Evolutionary conservation across 2,329 filamentous ascomycete species (phyloP), one percentile per base, ranked within the genome.

Genomic region (Alternaria gaisen): DNA sequence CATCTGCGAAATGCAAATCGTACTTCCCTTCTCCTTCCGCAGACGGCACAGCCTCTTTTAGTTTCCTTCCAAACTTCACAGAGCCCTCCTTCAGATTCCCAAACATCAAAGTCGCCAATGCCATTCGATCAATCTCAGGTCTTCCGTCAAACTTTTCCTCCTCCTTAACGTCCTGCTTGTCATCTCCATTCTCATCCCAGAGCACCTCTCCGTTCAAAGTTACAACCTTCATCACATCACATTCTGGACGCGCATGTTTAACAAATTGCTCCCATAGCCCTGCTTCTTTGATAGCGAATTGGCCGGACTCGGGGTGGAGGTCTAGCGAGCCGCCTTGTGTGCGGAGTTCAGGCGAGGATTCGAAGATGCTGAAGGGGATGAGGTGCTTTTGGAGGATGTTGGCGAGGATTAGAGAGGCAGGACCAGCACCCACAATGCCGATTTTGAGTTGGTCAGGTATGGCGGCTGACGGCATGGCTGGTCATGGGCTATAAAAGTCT

Each of bases 41-140:
- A 16, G 46, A 62, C 2, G 64, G 58, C 16, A 63, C 73, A 9
- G 85, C 74, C 5, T 74, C 67, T 50, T 76, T 70, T 18, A 88
- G 32, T 51, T 72, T 72, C 60, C 56, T 69, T 5, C 56, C 56
- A 47, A 71, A 72, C 5, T 53, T 36, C 4, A 73, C 83, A n/a
- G 38, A 80, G 56, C 73, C 82, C 5, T 73, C 80, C 8, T 77
- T 70, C 0, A 85, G 79, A 10, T 86, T 76, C 3, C 82, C 82
- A 24, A 82, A 75, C 18, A 81, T 71, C 9, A 79, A 50, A 74
- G 80, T 68, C 44, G 67, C 52, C 46, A 74, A 53, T 14, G 42
- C 52, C n/a, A 44, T 59, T 18, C 85, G 82, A 70, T 88, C 85
- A 61, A 88, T 87, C 69, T 87, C 86, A 10, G 72, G 71, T 14